Base-by-base conservation (phyloP, 2,329 filamentous ascomycete species). In the Colletotrichum navitas region DNA sequence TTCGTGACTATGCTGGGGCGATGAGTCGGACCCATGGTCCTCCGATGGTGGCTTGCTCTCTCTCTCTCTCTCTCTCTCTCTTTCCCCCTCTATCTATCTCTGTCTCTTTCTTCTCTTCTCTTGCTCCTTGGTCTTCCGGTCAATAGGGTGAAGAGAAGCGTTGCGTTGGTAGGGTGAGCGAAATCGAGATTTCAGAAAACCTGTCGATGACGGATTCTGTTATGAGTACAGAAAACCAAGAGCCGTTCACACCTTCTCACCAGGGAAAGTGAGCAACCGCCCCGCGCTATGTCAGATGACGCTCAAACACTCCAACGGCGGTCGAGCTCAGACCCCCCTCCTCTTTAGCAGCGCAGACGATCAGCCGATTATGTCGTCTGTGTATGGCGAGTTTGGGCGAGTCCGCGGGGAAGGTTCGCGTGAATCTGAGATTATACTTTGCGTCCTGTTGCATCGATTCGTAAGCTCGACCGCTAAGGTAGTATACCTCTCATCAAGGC, bases 281-380 rank as follows among this genome's bases (percentile, higher is more conserved):
- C 49, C 63, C 34, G 47, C 63, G 63, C 41, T 67, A 67, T 62
- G 67, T 67, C 68, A 67, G 68, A 67, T 67, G 68, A 67, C 63
- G 56, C 49, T 51, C 49, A 56, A 71, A 67, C 63, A 11, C 34
- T 36, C 34, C 10, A 36, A 11, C 18, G 56, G 56, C 24, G 21
- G 29, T 60, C 51, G 34, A 56, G 68, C 68, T 67, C 56, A 66
- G 68, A 67, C 2, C 63, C 63, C 41, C 51, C 21, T 24, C 26
- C 24, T 39, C n/a, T 45, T 41, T 16, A 12, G 43, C 32, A 62
- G 43, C 16, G 32, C 45, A 21, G 36, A n/a, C 34, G 18, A 61
- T 36, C 12, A 36, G 16, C 26, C 14, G 5, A 1, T 2, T 47
- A 21, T 21, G 18, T n/a, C 21, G 41, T 21, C 21, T n/a, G n/a